Evolutionary conservation across 495 filamentous ascomycete genomes (phyloP).

Genomic region (Aeminium ludgeri): DNA sequence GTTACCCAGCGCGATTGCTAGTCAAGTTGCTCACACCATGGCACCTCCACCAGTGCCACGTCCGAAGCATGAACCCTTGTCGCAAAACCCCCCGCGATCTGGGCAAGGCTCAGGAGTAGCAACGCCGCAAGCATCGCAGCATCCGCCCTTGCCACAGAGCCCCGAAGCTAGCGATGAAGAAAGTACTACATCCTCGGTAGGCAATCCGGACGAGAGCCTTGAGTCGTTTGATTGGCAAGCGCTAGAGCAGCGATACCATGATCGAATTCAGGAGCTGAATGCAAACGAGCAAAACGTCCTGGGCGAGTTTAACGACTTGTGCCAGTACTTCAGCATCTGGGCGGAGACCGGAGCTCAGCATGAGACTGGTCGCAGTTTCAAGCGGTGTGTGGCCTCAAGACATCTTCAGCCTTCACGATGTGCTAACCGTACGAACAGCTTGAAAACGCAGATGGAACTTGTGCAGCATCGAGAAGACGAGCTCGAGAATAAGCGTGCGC

Average conservation of each 20-base stretch:
- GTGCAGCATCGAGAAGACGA: conserved; percentile 14
- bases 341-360: background rate
- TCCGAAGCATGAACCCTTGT: background rate
- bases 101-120: background rate
- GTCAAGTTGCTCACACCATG: conserved; percentile 1
- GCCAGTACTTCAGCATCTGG: conserved; percentile 15
- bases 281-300: conserved; percentile 7
- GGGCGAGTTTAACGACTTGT: conserved; percentile 14
- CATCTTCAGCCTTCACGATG: background rate
- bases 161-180: conserved; percentile 1
- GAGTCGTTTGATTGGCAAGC: conserved; percentile 14
- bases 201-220: conserved; percentile 9
- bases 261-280: conserved; percentile 10
- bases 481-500: conserved; percentile 15
- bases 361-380: conserved; percentile 15
- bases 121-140: background rate
- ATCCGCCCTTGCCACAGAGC: background rate
- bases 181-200: background rate
- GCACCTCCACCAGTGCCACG: background rate
- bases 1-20: no score
- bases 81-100: conserved; percentile 1
- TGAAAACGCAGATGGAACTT: conserved; percentile 15
- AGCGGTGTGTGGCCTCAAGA: conserved; percentile 8
- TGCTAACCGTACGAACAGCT: conserved; percentile 5
- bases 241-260: conserved; percentile 10